These are phyloP conservation scores for Venturia aucupariae DNA, from an alignment of 2,329 filamentous ascomycete genomes.

Conservation along the genomic window DNA sequence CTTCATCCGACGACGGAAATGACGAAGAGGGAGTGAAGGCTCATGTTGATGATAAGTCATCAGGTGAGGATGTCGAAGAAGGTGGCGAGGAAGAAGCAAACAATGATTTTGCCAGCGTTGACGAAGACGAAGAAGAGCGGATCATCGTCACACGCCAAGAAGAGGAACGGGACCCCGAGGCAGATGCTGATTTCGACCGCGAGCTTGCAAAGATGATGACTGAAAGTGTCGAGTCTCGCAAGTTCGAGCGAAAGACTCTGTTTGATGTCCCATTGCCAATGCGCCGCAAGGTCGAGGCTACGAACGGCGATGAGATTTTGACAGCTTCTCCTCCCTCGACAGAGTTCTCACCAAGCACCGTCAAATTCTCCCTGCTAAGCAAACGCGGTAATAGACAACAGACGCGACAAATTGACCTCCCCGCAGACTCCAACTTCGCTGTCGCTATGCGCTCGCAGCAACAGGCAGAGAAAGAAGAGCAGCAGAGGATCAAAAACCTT, in stretches of 20 bases:
- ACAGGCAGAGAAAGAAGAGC: slow-evolving; percentile 88
- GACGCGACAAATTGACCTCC: slow-evolving; percentile 85
- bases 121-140: slow-evolving; percentile 59
- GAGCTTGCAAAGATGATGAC: slow-evolving; percentile 98
- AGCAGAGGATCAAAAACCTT: slow-evolving; percentile 95
- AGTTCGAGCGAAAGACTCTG: slow-evolving; percentile 86
- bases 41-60: slow-evolving; percentile 45
- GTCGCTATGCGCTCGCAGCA: slow-evolving; percentile 94
- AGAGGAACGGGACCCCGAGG: slow-evolving; percentile 83
- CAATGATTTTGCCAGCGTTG: slow-evolving; percentile 34
- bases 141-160: slow-evolving; percentile 88
- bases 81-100: slow-evolving; percentile 38
- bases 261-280: slow-evolving; percentile 98
- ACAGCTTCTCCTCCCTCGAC: slow-evolving; percentile 17
- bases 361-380: slow-evolving; percentile 93
- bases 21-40: slow-evolving; percentile 36
- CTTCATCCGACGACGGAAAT: slow-evolving; percentile 59
- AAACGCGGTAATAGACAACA: slow-evolving; percentile 95
- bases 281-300: slow-evolving; percentile 46
- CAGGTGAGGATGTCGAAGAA: slow-evolving; percentile 42
- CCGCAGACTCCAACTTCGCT: slow-evolving; percentile 86
- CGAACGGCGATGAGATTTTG: slow-evolving; percentile 29
- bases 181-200: slow-evolving; percentile 93
- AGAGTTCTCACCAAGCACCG: slow-evolving; percentile 30
- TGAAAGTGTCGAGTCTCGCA: slow-evolving; percentile 89